These are phyloP conservation scores for Adansonia rubrostipa DNA, from an alignment of 441 rosid genomes.

Conservation along the genomic window DNA sequence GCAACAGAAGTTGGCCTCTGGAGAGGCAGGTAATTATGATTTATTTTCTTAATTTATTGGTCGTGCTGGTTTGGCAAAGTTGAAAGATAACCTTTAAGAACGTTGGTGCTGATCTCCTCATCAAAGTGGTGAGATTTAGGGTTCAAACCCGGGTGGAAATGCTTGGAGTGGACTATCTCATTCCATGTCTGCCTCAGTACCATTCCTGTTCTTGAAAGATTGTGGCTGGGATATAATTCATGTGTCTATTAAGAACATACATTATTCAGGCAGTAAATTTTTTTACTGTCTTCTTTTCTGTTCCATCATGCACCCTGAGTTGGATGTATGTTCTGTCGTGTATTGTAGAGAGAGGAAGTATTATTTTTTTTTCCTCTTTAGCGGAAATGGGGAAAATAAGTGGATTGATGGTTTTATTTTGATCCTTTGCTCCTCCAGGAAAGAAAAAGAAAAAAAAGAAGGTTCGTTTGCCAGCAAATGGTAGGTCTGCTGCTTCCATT, in stretches of 20 bases:
- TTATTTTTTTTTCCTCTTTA: background rate
- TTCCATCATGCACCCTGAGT: slow-evolving; percentile 2
- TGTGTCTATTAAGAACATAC: slow-evolving; percentile 1
- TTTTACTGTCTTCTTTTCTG: background rate
- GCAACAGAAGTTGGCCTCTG: slow-evolving; percentile 78
- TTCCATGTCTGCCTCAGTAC: slow-evolving; percentile 14
- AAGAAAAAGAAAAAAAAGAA: slow-evolving; percentile 96
- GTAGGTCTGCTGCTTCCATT: slow-evolving; percentile 36
- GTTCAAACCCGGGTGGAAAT: slow-evolving; percentile 15
- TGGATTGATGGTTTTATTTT: background rate
- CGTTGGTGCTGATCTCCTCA: background rate
- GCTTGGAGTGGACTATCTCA: background rate
- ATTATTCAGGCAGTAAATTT: background rate
- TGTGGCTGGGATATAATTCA: background rate
- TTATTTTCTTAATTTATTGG: background rate
- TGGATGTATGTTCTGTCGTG: background rate
- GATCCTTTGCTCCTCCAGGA: slow-evolving; percentile 45
- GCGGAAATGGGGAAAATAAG: slow-evolving; percentile 5
- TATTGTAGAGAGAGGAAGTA: background rate
- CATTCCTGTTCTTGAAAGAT: background rate
- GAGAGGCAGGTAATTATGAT: slow-evolving; percentile 73
- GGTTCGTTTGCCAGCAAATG: slow-evolving; percentile 67
- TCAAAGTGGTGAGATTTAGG: background rate
- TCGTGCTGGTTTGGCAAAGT: background rate
- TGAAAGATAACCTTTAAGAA: background rate